Evolutionary conservation across 495 filamentous ascomycete species (phyloP).

Genomic region (Penicillium soppii): DNA sequence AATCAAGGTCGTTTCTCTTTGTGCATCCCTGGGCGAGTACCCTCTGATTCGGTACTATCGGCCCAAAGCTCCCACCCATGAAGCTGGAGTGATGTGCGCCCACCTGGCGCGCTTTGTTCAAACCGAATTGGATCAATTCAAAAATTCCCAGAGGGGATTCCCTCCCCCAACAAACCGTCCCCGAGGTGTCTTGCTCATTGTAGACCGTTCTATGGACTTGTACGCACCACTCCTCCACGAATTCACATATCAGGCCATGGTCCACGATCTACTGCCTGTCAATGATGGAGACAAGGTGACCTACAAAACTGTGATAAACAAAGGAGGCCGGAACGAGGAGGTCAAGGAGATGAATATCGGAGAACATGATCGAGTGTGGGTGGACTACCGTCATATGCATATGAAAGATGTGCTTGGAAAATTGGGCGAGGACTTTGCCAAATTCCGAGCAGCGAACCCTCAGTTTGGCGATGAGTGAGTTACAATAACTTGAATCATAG

Average conservation of each 20-base stretch:
- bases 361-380: slow-evolving; percentile 91
- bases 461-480: slow-evolving; percentile 76
- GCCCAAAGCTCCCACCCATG: slow-evolving; percentile 71
- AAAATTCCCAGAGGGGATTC: slow-evolving; percentile 77
- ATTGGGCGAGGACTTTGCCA: slow-evolving; percentile 87
- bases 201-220: slow-evolving; percentile 90
- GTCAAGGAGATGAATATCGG: slow-evolving; percentile 86
- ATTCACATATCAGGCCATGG: slow-evolving; percentile 98
- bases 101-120: slow-evolving; percentile 93
- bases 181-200: slow-evolving; percentile 78
- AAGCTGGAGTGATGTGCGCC: slow-evolving; percentile 80
- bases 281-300: slow-evolving; percentile 84
- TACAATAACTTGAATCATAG: background rate
- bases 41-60: slow-evolving; percentile 88
- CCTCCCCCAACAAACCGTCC: slow-evolving; percentile 79
- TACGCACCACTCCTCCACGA: slow-evolving; percentile 87
- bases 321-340: slow-evolving; percentile 63
- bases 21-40: slow-evolving; percentile 81
- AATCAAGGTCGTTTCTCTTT: slow-evolving; percentile 74
- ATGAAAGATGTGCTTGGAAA: slow-evolving; percentile 98
- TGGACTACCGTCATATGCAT: slow-evolving; percentile 87
- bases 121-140: slow-evolving; percentile 82
- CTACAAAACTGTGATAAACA: slow-evolving; percentile 75
- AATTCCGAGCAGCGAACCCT: slow-evolving; percentile 88
- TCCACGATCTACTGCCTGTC: slow-evolving; percentile 85